Base-by-base conservation (phyloP, 106 monocot species). In the Chionographis japonica region DNA sequence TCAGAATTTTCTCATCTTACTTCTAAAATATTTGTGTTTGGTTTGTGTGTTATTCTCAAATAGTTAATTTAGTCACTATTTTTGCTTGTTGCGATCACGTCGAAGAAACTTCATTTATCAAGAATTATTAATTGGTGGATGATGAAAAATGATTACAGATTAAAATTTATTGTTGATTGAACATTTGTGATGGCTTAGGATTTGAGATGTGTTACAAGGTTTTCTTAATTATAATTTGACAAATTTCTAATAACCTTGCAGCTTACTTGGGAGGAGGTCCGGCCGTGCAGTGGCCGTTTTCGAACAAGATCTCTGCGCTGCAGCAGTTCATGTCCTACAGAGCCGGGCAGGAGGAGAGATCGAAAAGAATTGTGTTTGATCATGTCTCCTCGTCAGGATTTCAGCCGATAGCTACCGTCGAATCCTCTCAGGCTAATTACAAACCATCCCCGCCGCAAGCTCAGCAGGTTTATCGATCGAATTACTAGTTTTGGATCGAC, bases 301-400 rank as follows among this genome's bases (percentile, higher is more conserved):
- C 74, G 12, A 69, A 56, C 59, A 60, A 58, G 5, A 19, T 65
- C 39, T 51, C 73, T 16, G 17, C 53, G 15, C 39, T 68, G 46
- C 73, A 73, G 54, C 79, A 73, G 16, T 69, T 79, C 68, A 38
- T 79, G 67, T 67, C 68, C 5, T 69, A 56, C 74, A 68, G 62
- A 38, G 50, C 59, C 10, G 40, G 56, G n/a, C 68, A 65, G 15
- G 72, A 72, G 39, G 74, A 60, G 9, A 69, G 27, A 8, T 27
- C 17, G n/a, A 70, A 64, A n/a, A 61, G 51, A 37, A 46, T 68
- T 58, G 20, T 41, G 4, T 70, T 57, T 12, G 74, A 58, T 65
- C 61, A 70, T 36, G 61, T 63, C 27, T 7, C 64, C 0, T 65
- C 74, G 3, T 54, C 74, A 2, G 69, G 66, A 12, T 78, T 71